Evolutionary conservation across 1,284 basidiomycete species (phyloP).

Genomic region (Schizophyllum amplum): DNA sequence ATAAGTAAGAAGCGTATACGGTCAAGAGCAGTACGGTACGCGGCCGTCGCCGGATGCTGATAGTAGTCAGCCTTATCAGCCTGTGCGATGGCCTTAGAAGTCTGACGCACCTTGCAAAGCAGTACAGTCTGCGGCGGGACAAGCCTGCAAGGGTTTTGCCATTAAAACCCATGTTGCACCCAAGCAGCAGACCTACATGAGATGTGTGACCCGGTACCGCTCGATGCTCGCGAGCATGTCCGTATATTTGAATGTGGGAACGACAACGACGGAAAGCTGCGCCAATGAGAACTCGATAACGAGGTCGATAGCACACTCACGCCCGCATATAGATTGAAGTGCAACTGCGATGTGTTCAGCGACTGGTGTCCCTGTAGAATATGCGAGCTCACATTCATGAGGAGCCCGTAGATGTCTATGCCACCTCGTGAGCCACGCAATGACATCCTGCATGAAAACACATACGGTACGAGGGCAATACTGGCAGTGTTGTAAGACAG

Average conservation of each 20-base stretch:
- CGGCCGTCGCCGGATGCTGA: slow-evolving; percentile 60
- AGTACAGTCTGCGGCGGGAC: slow-evolving; percentile 67
- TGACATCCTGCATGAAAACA: neutral
- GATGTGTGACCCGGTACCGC: slow-evolving; percentile 55
- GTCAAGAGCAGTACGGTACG: slow-evolving; percentile 48
- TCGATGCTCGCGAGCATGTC: slow-evolving; percentile 64
- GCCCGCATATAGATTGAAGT: slow-evolving; percentile 44
- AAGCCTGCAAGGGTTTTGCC: slow-evolving; percentile 1
- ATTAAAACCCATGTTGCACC: neutral
- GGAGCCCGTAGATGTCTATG: slow-evolving; percentile 67
- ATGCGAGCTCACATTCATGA: slow-evolving; percentile 38
- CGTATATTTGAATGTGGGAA: slow-evolving; percentile 65
- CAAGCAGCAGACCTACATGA: slow-evolving; percentile 42
- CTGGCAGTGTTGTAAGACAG: slow-evolving; percentile 28
- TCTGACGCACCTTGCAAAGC: slow-evolving; percentile 63
- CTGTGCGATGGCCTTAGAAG: too few relatives aligned
- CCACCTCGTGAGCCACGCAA: neutral
- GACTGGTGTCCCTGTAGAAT: neutral
- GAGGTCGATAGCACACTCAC: slow-evolving; percentile 26
- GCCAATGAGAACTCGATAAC: slow-evolving; percentile 27
- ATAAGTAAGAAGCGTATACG: slow-evolving; percentile 51
- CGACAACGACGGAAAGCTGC: slow-evolving; percentile 47
- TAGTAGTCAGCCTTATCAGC: too few relatives aligned
- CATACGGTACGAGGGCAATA: slow-evolving; percentile 39
- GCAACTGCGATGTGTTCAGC: slow-evolving; percentile 29